phyloP scores from a whole-genome alignment of 768 basidiomycete species.

The Tephrocybe sp. region DNA sequence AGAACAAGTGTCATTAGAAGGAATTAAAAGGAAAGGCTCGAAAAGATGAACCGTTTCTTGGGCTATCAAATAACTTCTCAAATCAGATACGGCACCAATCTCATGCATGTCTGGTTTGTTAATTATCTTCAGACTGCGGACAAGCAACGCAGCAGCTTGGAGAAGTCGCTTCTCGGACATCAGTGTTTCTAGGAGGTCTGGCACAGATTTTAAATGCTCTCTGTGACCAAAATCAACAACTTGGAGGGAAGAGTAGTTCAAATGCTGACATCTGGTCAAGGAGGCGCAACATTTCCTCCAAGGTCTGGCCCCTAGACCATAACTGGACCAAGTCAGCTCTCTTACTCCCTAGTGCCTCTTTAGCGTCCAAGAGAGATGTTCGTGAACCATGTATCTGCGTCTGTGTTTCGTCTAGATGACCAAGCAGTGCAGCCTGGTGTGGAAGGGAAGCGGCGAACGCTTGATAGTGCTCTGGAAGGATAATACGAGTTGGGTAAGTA shows the following conservation, averaged over 20 bases:
- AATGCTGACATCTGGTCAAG: slow-evolving; percentile 85
- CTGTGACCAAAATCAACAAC: slow-evolving; percentile 38
- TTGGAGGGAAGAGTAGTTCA: background rate
- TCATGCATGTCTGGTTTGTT: slow-evolving; percentile 92
- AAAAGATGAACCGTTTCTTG: slow-evolving; percentile 84
- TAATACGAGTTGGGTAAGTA: background rate
- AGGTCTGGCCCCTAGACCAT: slow-evolving; percentile 84
- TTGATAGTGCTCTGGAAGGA: slow-evolving; percentile 76
- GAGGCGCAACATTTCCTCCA: slow-evolving; percentile 95
- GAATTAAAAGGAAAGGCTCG: background rate
- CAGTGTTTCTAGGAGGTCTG: slow-evolving; percentile 89
- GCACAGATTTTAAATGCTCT: slow-evolving; percentile 87
- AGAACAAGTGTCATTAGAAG: slow-evolving; percentile 2
- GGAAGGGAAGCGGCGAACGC: slow-evolving; percentile 94
- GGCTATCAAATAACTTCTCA: slow-evolving; percentile 77
- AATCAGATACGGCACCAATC: slow-evolving; percentile 90
- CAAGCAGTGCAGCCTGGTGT: slow-evolving; percentile 79
- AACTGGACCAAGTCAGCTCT: slow-evolving; percentile 88
- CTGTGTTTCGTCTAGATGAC: slow-evolving; percentile 73
- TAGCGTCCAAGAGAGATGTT: slow-evolving; percentile 70
- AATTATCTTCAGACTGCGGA: slow-evolving; percentile 86
- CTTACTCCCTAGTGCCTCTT: slow-evolving; percentile 77
- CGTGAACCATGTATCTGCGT: slow-evolving; percentile 72
- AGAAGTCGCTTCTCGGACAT: slow-evolving; percentile 94
- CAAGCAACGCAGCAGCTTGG: slow-evolving; percentile 84